Conservation (phyloP, 495 filamentous ascomycete species). For the Haplographium delicatum region DNA sequence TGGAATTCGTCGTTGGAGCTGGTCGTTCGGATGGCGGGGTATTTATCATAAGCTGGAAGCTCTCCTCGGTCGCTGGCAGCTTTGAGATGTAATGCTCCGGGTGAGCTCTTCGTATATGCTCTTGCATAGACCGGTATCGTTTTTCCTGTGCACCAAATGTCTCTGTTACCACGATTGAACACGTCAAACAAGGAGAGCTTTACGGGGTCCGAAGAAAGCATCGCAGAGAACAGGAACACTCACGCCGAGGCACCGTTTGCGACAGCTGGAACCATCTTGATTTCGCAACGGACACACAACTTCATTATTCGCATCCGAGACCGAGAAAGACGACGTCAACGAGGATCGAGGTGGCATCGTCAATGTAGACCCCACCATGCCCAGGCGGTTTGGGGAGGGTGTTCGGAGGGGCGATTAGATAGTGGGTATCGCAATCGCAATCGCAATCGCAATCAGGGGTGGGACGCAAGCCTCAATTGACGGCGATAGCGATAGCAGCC, state of each 20-base stretch:
- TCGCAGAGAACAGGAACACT: constrained; percentile 45
- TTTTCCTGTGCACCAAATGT: constrained; percentile 64
- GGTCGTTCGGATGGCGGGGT: constrained; percentile 79
- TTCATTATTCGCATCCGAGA: constrained; percentile 87
- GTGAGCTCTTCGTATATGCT: constrained; percentile 96
- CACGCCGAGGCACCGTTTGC: constrained; percentile 95
- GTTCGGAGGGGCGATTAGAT: constrained; percentile 15
- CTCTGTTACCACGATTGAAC: constrained; percentile 27
- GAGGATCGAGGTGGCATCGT: constrained; percentile 84
- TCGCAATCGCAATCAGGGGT: no score
- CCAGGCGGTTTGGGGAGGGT: no score
- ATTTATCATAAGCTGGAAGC: constrained; percentile 93
- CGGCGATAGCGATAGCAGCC: constrained; percentile 1
- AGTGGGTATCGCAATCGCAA: constrained; percentile 9
- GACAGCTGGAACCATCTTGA: constrained; percentile 94
- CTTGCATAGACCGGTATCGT: constrained; percentile 97
- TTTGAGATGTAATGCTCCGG: constrained; percentile 98
- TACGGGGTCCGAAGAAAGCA: constrained; percentile 17
- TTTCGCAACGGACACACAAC: constrained; percentile 95
- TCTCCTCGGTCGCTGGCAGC: constrained; percentile 97
- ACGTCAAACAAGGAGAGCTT: constrained; percentile 16
- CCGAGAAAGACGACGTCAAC: constrained; percentile 84
- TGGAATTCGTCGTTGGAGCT: constrained; percentile 40
- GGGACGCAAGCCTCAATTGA: constrained; percentile 15
- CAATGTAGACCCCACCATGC: constrained; percentile 55